phyloP scores from a whole-genome alignment of 768 basidiomycete species.

The Leucosporidium scottii region DNA sequence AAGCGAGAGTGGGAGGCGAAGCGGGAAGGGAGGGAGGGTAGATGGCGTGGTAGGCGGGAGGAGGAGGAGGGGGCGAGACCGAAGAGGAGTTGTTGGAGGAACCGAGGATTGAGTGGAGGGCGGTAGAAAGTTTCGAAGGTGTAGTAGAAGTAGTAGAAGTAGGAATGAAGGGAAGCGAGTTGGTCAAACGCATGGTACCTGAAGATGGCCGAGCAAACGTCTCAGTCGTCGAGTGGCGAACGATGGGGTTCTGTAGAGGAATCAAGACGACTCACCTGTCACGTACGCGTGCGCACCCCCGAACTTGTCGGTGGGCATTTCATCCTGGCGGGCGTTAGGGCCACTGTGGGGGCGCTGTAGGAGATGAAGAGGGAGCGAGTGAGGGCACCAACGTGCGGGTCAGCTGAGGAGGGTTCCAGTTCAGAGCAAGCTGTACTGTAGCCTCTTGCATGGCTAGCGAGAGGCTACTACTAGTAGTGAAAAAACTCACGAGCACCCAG shows the following conservation, averaged over 20 bases:
- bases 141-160: constrained; percentile 16
- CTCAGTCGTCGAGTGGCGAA: background rate
- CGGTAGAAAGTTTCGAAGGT: background rate
- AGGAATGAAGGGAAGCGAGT: constrained; percentile 10
- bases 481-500: no score
- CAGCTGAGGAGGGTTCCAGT: no score
- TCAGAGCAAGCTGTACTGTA: no score
- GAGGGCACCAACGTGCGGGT: no score
- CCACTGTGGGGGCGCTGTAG: no score
- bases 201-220: no score
- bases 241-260: background rate
- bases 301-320: no score
- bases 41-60: constrained; percentile 2
- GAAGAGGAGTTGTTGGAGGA: background rate
- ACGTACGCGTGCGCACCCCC: constrained; percentile 13
- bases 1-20: background rate
- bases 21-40: constrained; percentile 3
- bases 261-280: constrained; percentile 15
- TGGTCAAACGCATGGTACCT: background rate
- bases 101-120: background rate
- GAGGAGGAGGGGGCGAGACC: constrained; percentile 4
- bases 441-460: no score
- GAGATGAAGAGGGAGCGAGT: no score
- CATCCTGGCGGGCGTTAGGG: no score
- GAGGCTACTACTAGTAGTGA: no score